Conservation (phyloP, 768 basidiomycete species). For the Calocera viscosa region DNA sequence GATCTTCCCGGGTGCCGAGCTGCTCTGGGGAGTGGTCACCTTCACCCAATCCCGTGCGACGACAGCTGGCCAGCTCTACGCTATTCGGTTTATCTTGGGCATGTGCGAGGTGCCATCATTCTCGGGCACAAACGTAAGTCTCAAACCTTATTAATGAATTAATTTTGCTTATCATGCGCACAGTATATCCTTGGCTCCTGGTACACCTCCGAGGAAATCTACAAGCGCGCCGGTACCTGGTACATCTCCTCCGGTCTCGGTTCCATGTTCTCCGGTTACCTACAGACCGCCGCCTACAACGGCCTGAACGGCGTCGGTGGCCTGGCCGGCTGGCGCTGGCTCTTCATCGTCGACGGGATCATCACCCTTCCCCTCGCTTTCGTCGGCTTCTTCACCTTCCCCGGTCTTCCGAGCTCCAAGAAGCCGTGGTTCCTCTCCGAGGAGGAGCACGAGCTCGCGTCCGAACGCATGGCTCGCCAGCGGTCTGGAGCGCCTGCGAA, state of each 20-base stretch:
- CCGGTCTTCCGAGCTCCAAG: slow-evolving; percentile 22
- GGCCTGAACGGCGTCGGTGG: slow-evolving; percentile 14
- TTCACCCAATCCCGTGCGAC: neutral
- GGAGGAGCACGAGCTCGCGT: slow-evolving; percentile 20
- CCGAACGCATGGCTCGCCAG: slow-evolving; percentile 9
- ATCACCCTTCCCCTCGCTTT: slow-evolving; percentile 16
- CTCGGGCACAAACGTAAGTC: slow-evolving; percentile 33
- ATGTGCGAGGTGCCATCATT: slow-evolving; percentile 65
- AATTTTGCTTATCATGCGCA: slow-evolving; percentile 22
- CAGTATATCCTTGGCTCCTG: slow-evolving; percentile 66
- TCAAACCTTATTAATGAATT: neutral
- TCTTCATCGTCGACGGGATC: slow-evolving; percentile 17
- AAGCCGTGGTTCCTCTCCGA: slow-evolving; percentile 20
- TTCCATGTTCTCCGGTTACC: slow-evolving; percentile 13
- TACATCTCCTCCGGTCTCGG: slow-evolving; percentile 19
- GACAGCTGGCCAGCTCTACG: slow-evolving; percentile 32
- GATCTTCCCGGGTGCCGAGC: neutral
- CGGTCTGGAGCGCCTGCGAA: slow-evolving; percentile 10
- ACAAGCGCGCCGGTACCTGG: slow-evolving; percentile 61
- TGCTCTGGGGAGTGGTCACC: neutral
- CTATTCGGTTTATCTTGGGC: slow-evolving; percentile 60
- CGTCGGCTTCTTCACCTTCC: slow-evolving; percentile 16
- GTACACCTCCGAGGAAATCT: slow-evolving; percentile 59
- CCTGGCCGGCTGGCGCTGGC: slow-evolving; percentile 17
- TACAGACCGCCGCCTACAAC: slow-evolving; percentile 16